These are phyloP conservation scores for Wallacemonas rigidus DNA, from an alignment of 208 protist genomes.

Conservation along the genomic window DNA sequence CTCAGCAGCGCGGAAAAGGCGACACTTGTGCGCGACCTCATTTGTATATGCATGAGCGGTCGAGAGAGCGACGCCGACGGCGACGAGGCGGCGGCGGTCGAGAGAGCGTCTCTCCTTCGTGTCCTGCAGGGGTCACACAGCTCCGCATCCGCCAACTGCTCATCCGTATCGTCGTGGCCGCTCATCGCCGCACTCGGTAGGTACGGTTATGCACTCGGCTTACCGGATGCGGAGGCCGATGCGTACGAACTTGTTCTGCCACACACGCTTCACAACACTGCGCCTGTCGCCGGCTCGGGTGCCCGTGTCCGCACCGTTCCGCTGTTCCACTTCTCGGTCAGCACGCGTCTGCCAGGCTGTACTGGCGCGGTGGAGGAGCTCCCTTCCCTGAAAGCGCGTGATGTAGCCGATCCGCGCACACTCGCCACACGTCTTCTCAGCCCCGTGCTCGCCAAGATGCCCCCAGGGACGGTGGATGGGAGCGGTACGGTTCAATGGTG, in stretches of 20 bases:
- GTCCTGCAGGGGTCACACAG: background rate
- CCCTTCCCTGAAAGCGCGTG: background rate
- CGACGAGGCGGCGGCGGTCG: background rate
- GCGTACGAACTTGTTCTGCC: conserved; percentile 20
- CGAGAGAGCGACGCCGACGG: background rate
- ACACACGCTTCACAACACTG: conserved; percentile 5
- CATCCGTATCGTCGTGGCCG: background rate
- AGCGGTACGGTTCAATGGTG: background rate
- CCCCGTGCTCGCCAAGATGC: background rate
- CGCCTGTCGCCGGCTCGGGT: background rate
- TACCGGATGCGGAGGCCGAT: conserved; percentile 14
- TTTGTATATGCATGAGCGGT: background rate
- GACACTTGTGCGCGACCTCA: background rate
- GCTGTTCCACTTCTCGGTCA: conserved; percentile 3
- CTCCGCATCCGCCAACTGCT: too few species aligned
- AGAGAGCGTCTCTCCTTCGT: background rate
- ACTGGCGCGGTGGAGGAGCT: conserved; percentile 3
- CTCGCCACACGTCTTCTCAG: background rate
- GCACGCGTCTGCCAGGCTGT: conserved; percentile 6
- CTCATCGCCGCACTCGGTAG: conserved; percentile 6
- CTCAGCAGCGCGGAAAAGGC: conserved; percentile 16
- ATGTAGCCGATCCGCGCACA: background rate
- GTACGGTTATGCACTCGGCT: conserved; percentile 10
- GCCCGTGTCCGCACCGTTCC: background rate
- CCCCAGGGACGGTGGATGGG: background rate